Conservation (phyloP, 768 basidiomycete genomes). For the Sistotremastrum suecicum region DNA sequence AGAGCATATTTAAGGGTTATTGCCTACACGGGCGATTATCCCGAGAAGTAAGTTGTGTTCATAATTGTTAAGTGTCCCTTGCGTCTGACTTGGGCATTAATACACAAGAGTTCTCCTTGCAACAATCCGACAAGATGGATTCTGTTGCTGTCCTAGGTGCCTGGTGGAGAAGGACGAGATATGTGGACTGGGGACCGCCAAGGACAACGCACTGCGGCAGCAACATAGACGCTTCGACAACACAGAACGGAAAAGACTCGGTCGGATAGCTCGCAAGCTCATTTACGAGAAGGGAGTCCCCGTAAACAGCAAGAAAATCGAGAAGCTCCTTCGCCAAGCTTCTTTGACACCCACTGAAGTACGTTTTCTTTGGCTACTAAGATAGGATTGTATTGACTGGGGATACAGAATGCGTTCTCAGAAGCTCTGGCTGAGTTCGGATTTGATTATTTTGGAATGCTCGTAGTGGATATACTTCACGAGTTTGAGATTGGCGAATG, state of each 20-base stretch:
- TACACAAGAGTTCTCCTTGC: constrained; percentile 14
- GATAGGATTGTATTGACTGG: no score
- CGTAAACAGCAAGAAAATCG: no score
- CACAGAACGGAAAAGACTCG: no score
- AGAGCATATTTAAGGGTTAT: constrained; percentile 12
- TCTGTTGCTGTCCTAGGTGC: constrained; percentile 20
- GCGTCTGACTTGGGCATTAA: no score
- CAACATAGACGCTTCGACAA: no score
- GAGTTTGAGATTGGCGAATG: constrained; percentile 21
- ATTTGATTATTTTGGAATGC: constrained; percentile 14
- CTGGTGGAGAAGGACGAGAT: constrained; percentile 9
- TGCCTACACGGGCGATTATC: constrained; percentile 17
- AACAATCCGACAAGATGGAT: constrained; percentile 14
- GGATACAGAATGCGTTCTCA: constrained; percentile 19
- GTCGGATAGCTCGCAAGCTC: no score
- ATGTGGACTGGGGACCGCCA: constrained; percentile 4
- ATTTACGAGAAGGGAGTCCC: no score
- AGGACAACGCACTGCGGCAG: background rate
- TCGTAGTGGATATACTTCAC: constrained; percentile 19
- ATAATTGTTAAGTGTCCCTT: background rate
- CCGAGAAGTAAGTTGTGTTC: constrained; percentile 7
- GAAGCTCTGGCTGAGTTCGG: constrained; percentile 6
- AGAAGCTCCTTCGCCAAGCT: no score
- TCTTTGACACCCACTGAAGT: no score
- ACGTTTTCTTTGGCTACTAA: no score